Conservation (phyloP, 2,329 filamentous ascomycete genomes). For the Pseudocercospora crystallina region DNA sequence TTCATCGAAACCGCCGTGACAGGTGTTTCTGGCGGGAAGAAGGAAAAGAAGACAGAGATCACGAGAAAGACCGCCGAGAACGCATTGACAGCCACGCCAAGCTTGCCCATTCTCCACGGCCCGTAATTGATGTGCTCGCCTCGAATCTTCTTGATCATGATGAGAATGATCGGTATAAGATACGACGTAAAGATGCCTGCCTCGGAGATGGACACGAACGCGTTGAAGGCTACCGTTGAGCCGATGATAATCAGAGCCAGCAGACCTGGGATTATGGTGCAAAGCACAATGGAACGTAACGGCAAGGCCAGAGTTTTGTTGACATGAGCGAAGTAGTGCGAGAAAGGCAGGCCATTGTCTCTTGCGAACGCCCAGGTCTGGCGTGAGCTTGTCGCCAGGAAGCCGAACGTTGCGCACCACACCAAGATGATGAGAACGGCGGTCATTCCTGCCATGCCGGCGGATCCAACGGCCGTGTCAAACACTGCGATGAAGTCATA, state of each 20-base stretch:
- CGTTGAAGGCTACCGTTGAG: slow-evolving; percentile 52
- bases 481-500: slow-evolving; percentile 52
- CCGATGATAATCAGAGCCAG: slow-evolving; percentile 54
- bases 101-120: slow-evolving; percentile 9
- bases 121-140: slow-evolving; percentile 9
- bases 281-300: slow-evolving; percentile 12
- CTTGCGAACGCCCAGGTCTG: slow-evolving; percentile 47
- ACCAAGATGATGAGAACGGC: slow-evolving; percentile 42
- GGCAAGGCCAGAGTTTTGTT: slow-evolving; percentile 12
- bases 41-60: slow-evolving; percentile 38
- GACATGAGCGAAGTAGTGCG: slow-evolving; percentile 16
- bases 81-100: slow-evolving; percentile 11
- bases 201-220: slow-evolving; percentile 49
- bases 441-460: slow-evolving; percentile 45
- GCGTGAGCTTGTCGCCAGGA: slow-evolving; percentile 41
- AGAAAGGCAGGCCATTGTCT: slow-evolving; percentile 22
- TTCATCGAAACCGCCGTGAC: slow-evolving; percentile 29
- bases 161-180: slow-evolving; percentile 38
- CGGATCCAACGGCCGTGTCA: slow-evolving; percentile 40
- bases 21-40: slow-evolving; percentile 44
- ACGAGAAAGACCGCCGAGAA: slow-evolving; percentile 16
- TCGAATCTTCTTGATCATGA: slow-evolving; percentile 15
- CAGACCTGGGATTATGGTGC: slow-evolving; percentile 27
- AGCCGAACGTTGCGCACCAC: slow-evolving; percentile 41
- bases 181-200: slow-evolving; percentile 54